Percentiles rank a stretch among this genome's conserved stretches.
phyloP scores from a whole-genome alignment of 192 early-diverging fungal species.

The Allomyces macrogynus region DNA sequence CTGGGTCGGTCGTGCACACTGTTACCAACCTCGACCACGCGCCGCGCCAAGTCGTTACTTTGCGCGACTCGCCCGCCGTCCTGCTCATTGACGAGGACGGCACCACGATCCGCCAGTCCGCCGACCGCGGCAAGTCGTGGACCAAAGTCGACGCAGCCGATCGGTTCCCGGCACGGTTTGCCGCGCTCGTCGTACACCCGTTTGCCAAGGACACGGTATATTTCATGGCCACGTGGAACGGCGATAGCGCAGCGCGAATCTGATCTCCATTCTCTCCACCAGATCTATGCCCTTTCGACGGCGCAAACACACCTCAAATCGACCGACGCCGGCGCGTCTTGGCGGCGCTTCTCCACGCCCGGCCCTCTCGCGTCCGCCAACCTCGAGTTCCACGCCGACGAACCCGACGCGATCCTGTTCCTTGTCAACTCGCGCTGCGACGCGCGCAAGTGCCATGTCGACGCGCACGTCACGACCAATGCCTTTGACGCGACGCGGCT shows the following conservation, averaged over 20 bases:
- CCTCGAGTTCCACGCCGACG: constrained; percentile 51
- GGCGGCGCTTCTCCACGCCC: constrained; percentile 30
- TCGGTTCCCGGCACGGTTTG: constrained; percentile 1
- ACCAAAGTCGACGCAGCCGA: neutral
- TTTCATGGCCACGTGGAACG: neutral
- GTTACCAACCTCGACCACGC: neutral
- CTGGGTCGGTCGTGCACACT: too few species aligned
- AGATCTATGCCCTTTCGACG: constrained; percentile 35
- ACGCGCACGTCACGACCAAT: constrained; percentile 12
- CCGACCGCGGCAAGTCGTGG: constrained; percentile 5
- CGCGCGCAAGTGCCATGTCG: constrained; percentile 35
- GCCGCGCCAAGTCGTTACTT: neutral
- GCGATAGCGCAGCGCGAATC: neutral
- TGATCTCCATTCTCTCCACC: constrained; percentile 1
- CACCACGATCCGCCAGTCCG: constrained; percentile 1
- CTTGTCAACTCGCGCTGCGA: constrained; percentile 28
- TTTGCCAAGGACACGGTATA: constrained; percentile 3
- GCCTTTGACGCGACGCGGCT: constrained; percentile 1
- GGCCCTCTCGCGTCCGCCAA: constrained; percentile 13
- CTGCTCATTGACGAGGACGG: constrained; percentile 2
- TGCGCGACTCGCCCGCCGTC: neutral
- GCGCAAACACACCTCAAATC: constrained; percentile 36
- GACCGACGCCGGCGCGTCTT: constrained; percentile 30
- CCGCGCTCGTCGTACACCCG: constrained; percentile 9
- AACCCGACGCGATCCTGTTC: constrained; percentile 43